Conservation (phyloP, 1,284 basidiomycete genomes). For the Phellinidium pouzarii region DNA sequence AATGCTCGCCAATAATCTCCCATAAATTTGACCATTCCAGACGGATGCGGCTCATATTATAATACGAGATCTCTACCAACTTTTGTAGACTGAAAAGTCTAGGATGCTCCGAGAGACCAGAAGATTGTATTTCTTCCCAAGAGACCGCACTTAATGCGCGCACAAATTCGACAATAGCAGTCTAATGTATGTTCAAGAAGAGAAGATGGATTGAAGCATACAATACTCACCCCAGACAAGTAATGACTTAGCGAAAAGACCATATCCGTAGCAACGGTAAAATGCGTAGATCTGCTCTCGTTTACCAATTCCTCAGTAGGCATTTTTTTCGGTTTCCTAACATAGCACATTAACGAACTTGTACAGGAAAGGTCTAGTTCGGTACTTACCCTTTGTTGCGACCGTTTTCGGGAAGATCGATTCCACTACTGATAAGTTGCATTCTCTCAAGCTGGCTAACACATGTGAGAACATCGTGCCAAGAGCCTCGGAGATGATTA, state of each 20-base stretch:
- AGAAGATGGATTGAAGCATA: slow-evolving; percentile 5
- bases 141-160: slow-evolving; percentile 95
- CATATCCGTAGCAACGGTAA: slow-evolving; percentile 98
- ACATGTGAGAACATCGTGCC: slow-evolving; percentile 92
- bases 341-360: slow-evolving; percentile 9
- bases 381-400: slow-evolving; percentile 62
- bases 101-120: slow-evolving; percentile 87
- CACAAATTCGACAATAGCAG: slow-evolving; percentile 97
- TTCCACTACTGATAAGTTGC: slow-evolving; percentile 88
- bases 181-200: slow-evolving; percentile 40
- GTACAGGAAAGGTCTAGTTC: slow-evolving; percentile 13
- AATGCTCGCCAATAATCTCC: slow-evolving; percentile 97
- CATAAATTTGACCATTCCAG: slow-evolving; percentile 98
- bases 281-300: slow-evolving; percentile 95
- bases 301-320: slow-evolving; percentile 93
- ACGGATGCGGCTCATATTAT: slow-evolving; percentile 99
- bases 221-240: slow-evolving; percentile 78
- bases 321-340: slow-evolving; percentile 47
- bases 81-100: slow-evolving; percentile 97
- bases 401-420: slow-evolving; percentile 76
- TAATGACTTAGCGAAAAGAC: slow-evolving; percentile 96
- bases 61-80: slow-evolving; percentile 98
- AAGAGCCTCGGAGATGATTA: slow-evolving; percentile 90
- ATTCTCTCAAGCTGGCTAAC: slow-evolving; percentile 97
- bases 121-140: slow-evolving; percentile 99